Evolutionary conservation across 352 stramenopile genomes (phyloP), one percentile per base, ranked within the genome.

Genomic region (Phytophthora sojae): DNA sequence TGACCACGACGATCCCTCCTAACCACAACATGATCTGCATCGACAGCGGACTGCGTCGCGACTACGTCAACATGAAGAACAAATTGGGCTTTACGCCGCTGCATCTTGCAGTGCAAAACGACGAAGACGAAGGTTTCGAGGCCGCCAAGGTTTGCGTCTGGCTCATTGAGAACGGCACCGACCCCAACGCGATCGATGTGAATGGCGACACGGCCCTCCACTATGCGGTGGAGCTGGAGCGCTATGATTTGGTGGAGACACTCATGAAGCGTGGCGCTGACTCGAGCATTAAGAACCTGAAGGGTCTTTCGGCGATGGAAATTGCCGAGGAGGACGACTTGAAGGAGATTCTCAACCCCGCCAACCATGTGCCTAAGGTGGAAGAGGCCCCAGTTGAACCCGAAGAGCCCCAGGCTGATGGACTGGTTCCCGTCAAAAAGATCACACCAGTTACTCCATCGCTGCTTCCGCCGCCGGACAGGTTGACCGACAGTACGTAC

Each of bases 11-110:
- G 7, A 82, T 70, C 14, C 78, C 85, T 53, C 81, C 88, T 5
- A 94, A 91, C 67, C 87, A 94, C 68, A 94, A 95, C 60, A 96
- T 96, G 90, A 96, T 96, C 64, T 97, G 89, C 71, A 89, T 98
- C 58, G 89, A 98, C 74, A 89, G 78, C 37, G 72, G 70, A 21
- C 71, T 93, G 50, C 88, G 92, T 29, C 85, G 88, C 57, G 86
- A 95, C 55, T 94, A 96, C 57, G 81, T 97, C 25, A 93, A 93
- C 73, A 89, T 95, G 84, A 90, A 89, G 68, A 97, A 98, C 81
- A 93, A 92, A 57, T 59, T 82, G 11, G 88, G 89, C 21, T 94
- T 96, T 59, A 92, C 86, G 5, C 85, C 86, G 3, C 77, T 96
- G 54, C 90, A 96, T 49, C 67, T 95, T 17, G 81, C 81, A 3